phyloP scores from a whole-genome alignment of 2,329 filamentous ascomycete species.

The Aspergillus vadensis region DNA sequence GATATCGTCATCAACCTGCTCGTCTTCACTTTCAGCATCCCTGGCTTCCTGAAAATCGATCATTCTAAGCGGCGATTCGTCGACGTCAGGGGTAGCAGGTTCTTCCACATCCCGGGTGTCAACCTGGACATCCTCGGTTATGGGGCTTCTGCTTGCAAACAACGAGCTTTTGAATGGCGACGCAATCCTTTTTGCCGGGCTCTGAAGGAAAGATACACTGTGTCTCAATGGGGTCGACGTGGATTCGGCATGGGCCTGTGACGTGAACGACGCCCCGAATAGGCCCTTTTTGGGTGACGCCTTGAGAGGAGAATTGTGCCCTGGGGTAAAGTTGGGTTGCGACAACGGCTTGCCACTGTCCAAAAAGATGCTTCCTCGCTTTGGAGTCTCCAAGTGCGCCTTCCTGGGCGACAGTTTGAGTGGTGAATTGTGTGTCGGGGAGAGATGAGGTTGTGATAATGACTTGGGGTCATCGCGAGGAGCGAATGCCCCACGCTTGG shows the following conservation, averaged over 20 bases:
- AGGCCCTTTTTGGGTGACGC: conserved; percentile 30
- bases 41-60: conserved; percentile 17
- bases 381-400: conserved; percentile 24
- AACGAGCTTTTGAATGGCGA: conserved; percentile 43
- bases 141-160: conserved; percentile 19
- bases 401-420: conserved; percentile 50
- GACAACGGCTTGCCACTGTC: conserved; percentile 9
- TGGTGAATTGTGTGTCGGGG: conserved; percentile 39
- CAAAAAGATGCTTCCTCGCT: conserved; percentile 15
- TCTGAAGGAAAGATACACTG: conserved; percentile 14
- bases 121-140: conserved; percentile 2
- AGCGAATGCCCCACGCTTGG: conserved; percentile 36
- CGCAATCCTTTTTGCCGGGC: conserved; percentile 3
- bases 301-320: conserved; percentile 24
- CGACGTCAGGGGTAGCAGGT: conserved; percentile 1
- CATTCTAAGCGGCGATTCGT: conserved; percentile 14
- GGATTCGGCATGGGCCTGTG: conserved; percentile 35
- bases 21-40: conserved; percentile 26
- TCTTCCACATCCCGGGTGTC: conserved; percentile 2
- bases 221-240: conserved; percentile 39
- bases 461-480: conserved; percentile 25
- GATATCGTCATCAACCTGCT: conserved; percentile 18
- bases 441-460: conserved; percentile 26
- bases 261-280: conserved; percentile 38
- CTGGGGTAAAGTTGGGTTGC: conserved; percentile 24